These are phyloP conservation scores for Aspergillus avenaceus DNA, from an alignment of 495 filamentous ascomycete genomes.

Conservation along the genomic window DNA sequence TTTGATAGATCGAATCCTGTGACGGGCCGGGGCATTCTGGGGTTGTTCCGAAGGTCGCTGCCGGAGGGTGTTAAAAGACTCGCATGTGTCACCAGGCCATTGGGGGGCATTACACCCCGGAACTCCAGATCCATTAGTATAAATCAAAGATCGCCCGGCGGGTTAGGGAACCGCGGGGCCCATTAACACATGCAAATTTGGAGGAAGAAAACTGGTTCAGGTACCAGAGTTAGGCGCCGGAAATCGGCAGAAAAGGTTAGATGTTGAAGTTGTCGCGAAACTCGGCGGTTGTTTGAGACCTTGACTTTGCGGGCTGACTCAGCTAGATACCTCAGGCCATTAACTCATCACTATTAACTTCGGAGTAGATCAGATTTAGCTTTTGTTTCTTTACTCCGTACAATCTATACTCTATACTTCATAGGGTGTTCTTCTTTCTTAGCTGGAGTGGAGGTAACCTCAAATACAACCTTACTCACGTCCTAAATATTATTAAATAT, in stretches of 20 bases:
- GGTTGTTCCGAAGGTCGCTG: constrained; percentile 42
- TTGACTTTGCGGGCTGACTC: too few species aligned
- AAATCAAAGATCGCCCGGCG: constrained; percentile 26
- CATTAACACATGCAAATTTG: constrained; percentile 20
- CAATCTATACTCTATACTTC: too few species aligned
- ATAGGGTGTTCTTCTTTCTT: too few species aligned
- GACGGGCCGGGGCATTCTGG: constrained; percentile 34
- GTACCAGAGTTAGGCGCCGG: constrained; percentile 28
- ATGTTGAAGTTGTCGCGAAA: constrained; percentile 16
- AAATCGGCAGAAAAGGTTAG: constrained; percentile 40
- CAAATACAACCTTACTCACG: too few species aligned
- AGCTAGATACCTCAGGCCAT: constrained; percentile 10
- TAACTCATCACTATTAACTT: not conserved
- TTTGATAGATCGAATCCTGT: constrained; percentile 30
- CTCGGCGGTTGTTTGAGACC: constrained; percentile 22
- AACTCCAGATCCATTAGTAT: constrained; percentile 41
- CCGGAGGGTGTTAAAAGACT: constrained; percentile 26
- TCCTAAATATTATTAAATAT: too few species aligned
- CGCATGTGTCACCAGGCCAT: constrained; percentile 27
- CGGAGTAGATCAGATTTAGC: too few species aligned
- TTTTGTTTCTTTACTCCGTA: too few species aligned
- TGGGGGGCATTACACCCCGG: constrained; percentile 36
- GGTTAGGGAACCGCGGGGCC: constrained; percentile 32
- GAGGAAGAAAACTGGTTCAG: constrained; percentile 17
- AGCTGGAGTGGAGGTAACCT: too few species aligned